Evolutionary conservation across 1,284 basidiomycete genomes (phyloP).

Genomic region (Cutaneotrichosporon spelunceum): DNA sequence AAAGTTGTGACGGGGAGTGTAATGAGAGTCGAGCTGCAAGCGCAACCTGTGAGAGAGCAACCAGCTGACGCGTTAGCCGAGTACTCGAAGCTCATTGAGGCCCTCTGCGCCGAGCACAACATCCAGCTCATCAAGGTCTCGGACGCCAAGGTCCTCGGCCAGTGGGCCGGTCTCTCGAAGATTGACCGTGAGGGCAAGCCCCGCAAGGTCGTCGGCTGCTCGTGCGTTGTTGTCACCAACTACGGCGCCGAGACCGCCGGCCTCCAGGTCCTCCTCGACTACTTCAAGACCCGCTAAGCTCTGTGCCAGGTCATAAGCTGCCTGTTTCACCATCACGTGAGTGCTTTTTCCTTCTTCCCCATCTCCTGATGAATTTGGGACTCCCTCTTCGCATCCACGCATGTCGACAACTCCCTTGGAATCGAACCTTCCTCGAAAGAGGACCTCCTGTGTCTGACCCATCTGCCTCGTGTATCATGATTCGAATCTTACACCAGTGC

Average conservation of each 20-base stretch:
- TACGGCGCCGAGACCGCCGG: slow-evolving; percentile 96
- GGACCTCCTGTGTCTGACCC: slow-evolving; percentile 50
- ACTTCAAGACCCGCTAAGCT: slow-evolving; percentile 54
- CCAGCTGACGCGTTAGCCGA: slow-evolving; percentile 59
- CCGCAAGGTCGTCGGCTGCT: slow-evolving; percentile 92
- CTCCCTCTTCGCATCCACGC: slow-evolving; percentile 52
- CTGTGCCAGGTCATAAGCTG: neutral
- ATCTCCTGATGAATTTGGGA: slow-evolving; percentile 50
- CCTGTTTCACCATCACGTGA: slow-evolving; percentile 3
- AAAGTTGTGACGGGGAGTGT: too few relatives aligned
- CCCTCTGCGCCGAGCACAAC: slow-evolving; percentile 97
- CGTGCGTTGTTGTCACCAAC: slow-evolving; percentile 97
- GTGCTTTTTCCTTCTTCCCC: slow-evolving; percentile 2
- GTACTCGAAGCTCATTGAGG: slow-evolving; percentile 99
- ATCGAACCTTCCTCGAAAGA: slow-evolving; percentile 54
- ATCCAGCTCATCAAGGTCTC: slow-evolving; percentile 98
- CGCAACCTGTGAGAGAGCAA: neutral
- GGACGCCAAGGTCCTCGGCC: slow-evolving; percentile 95
- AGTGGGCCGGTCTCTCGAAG: slow-evolving; percentile 98
- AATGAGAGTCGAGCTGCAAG: neutral
- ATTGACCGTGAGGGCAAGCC: slow-evolving; percentile 99
- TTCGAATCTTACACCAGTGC: neutral
- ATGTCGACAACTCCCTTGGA: slow-evolving; percentile 53
- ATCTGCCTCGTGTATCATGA: neutral
- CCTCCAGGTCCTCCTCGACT: slow-evolving; percentile 89